Evolutionary conservation across 768 basidiomycete genomes (phyloP).

Genomic region (Cubamyces sp.): DNA sequence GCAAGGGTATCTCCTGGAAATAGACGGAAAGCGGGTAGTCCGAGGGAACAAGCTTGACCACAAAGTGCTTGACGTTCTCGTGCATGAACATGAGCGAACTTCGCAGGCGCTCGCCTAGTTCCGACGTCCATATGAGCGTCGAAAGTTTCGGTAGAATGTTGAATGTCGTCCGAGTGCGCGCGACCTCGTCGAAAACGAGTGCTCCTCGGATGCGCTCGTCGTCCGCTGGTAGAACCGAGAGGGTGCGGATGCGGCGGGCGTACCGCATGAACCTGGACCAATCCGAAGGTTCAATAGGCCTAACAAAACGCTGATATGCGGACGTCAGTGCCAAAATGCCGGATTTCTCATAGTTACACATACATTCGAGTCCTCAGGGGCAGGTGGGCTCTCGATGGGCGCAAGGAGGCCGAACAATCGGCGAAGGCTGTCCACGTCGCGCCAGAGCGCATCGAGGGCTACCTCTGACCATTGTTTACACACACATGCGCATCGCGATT

Average conservation of each 20-base stretch:
- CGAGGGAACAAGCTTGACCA: constrained; percentile 35
- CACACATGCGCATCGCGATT: constrained; percentile 52
- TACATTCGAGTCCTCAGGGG: constrained; percentile 10
- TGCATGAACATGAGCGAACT: constrained; percentile 62
- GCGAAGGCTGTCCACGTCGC: constrained; percentile 49
- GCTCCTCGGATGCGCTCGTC: constrained; percentile 26
- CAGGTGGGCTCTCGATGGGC: constrained; percentile 40
- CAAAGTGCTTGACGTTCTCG: constrained; percentile 47
- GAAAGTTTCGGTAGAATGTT: constrained; percentile 60
- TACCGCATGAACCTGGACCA: constrained; percentile 62
- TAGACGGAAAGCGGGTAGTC: constrained; percentile 36
- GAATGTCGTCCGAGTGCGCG: constrained; percentile 55
- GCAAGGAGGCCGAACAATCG: constrained; percentile 53
- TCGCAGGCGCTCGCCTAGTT: constrained; percentile 33
- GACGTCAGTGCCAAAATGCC: not conserved
- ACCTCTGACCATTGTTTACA: constrained; percentile 64
- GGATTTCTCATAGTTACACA: not conserved
- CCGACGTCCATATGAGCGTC: constrained; percentile 51
- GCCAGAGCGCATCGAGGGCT: constrained; percentile 63
- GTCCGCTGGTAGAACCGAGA: constrained; percentile 9
- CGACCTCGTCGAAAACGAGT: constrained; percentile 56
- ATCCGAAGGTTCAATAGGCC: constrained; percentile 50
- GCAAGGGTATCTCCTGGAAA: constrained; percentile 46
- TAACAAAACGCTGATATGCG: constrained; percentile 18
- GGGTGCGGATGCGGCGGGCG: constrained; percentile 35